Conservation (phyloP, 2,329 filamentous ascomycete genomes). For the Nigrospora oryzae region DNA sequence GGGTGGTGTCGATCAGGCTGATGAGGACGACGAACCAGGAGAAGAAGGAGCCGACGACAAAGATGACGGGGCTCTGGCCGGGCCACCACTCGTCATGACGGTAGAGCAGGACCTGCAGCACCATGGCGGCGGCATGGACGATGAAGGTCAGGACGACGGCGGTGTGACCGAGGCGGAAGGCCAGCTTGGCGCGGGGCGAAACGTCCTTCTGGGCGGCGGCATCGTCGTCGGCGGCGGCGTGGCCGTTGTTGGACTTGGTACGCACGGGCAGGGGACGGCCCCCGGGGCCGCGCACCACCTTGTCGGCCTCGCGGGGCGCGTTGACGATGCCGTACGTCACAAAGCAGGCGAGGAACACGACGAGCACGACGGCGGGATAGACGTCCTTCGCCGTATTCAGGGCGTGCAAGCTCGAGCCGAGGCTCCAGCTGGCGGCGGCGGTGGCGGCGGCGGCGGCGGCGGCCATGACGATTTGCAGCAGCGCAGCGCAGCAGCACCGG, state of each 20-base stretch:
- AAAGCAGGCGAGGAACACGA: background rate
- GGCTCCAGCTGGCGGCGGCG: background rate
- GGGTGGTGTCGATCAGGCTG: constrained; percentile 1
- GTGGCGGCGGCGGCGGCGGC: no score
- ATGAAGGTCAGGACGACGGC: constrained; percentile 1
- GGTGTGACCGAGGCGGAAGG: background rate
- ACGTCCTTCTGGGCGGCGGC: background rate
- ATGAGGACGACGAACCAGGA: constrained; percentile 1
- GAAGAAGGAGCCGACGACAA: constrained; percentile 1
- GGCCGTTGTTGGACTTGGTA: background rate
- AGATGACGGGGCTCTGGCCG: constrained; percentile 1
- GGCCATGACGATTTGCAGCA: no score
- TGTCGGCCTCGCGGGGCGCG: constrained; percentile 1
- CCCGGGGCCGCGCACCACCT: constrained; percentile 1
- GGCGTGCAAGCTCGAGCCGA: background rate
- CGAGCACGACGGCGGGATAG: constrained; percentile 1
- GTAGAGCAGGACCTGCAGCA: background rate
- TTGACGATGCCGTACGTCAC: constrained; percentile 1
- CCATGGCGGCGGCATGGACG: background rate
- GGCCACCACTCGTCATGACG: constrained; percentile 1
- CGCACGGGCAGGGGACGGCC: constrained; percentile 1
- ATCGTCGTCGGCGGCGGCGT: background rate
- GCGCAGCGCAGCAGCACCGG: no score
- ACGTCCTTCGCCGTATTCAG: background rate
- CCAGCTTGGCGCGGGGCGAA: background rate